Evolutionary conservation across 164 flowering plant genomes (phyloP), one percentile per base, ranked within the genome.

Genomic region (Piper longum): DNA sequence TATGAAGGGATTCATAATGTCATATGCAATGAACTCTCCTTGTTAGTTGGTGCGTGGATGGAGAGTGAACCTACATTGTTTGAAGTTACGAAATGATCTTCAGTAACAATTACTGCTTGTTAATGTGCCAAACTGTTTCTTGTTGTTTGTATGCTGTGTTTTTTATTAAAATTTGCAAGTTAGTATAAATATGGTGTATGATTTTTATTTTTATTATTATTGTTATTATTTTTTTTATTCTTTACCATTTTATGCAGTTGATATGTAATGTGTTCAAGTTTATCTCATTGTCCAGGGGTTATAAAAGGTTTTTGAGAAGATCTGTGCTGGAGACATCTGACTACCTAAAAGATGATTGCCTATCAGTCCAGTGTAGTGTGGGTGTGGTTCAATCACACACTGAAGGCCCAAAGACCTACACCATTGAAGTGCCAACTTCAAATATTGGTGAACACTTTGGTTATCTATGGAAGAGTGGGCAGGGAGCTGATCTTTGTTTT

Each of bases 331-430:
- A 91, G 73, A 65, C 84, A 68, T 91, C 98, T 58, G 98, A 91
- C 77, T 88, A 78, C 75, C 84, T 91, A 18, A 88, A 85, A 71
- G 96, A 91, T 76, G 93, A 91, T 77, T 80, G 85, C 63, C 88
- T 91, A 41, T 77, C 78, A 4, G 82, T 91, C 56, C 79, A 80
- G 45, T 88, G 98, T 71, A 77, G 79, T 52, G 93, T 88, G 67
- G 98, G 98, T 57, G 95, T 91, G 57, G 98, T 91, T 56, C 77
- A 70, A 69, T 85, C 96, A 16, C 82, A 70, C 51, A 91, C 95
- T 18, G 88, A 88, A 68, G 97, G 87, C 14, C 95, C 97, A 60
- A 88, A 83, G 72, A 77, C 76, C 41, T 88, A 80, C 67, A 71
- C 86, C 43, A 86, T 88, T 45, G 26, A 81, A 59, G 87, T 82